Evolutionary conservation across 2,329 filamentous ascomycete genomes (phyloP), one percentile per base, ranked within the genome.

Genomic region (Xylaria sp.): DNA sequence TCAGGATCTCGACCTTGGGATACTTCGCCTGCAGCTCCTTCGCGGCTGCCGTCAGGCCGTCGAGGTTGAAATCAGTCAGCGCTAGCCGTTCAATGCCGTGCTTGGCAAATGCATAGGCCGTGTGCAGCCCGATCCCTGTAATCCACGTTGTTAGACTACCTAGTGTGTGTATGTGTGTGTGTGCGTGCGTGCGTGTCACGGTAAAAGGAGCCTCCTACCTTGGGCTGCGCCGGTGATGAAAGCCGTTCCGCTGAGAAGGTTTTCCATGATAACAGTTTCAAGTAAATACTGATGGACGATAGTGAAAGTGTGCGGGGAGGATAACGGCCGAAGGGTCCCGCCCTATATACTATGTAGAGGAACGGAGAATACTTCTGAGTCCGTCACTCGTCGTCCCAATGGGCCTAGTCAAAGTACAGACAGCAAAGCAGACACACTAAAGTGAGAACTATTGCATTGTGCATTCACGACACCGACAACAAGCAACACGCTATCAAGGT

Each of bases 201-300:
- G 17, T 20, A 3, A 39, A 39, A 67, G 76, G 11, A 13, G 16
- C 29, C 16, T 13, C 29, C 29, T 34, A 34, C 29, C 29, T 13
- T 34, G 78, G 18, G 72, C 76, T 34, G 76, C 76, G 24, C 76
- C 78, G 3, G 77, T 79, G 47, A 81, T 73, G 58, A 79, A 78
- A 18, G 77, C 77, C 2, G 43, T 39, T 16, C 40, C 41, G 20
- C 24, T 7, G 2, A 44, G 40, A 8, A 50, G 48, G 19, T 7
- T 6, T 34, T 7, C 29, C 29, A 34, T 34, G 9, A 13, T 34
- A 13, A 11, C 16, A 34, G 29, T 34, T 34, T 13, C 16, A 34
- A 34, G 29, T 34, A 34, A 13, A 4, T 7, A 13, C 9, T 34
- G 11, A 13, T 34, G 9, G 29, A 34, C 29, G 11, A 34, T 34